Percentiles rank a stretch among this genome's conserved stretches.
These are phyloP conservation scores for Pachyrhizus erosus DNA, from an alignment of 306 rosid genomes.

Conservation along the genomic window DNA sequence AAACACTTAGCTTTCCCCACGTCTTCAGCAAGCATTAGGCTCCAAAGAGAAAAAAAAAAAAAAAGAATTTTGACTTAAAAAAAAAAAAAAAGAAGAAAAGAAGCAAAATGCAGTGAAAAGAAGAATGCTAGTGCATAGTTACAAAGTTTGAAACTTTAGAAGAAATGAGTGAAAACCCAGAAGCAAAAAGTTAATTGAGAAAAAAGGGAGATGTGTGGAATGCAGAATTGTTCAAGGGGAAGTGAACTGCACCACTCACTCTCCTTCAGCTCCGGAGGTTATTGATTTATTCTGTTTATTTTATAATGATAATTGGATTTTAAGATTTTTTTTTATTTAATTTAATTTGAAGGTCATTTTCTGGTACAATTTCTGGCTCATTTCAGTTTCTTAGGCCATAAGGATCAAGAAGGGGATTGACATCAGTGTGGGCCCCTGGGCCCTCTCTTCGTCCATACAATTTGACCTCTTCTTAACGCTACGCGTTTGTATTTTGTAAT, in stretches of 20 bases:
- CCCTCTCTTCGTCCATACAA: not conserved
- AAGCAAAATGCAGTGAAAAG: not conserved
- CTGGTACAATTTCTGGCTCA: slow-evolving; percentile 12
- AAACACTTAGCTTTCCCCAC: not conserved
- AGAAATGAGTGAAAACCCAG: not conserved
- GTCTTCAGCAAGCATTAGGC: not conserved
- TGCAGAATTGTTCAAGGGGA: not conserved
- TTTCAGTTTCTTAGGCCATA: not conserved
- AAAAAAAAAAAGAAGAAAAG: not conserved
- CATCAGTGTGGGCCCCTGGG: not conserved
- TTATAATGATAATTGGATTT: not conserved
- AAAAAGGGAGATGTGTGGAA: not conserved
- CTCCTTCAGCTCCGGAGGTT: not conserved
- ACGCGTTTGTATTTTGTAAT: not conserved
- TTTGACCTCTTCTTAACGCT: not conserved
- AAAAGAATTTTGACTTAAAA: not conserved
- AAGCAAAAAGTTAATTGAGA: not conserved
- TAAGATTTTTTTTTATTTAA: not conserved
- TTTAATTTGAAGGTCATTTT: not conserved
- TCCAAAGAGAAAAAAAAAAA: not conserved
- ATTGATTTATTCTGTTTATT: not conserved
- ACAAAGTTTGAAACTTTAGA: not conserved
- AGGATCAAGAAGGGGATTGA: not conserved
- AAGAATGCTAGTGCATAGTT: not conserved
- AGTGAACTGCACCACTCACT: not conserved